A percentile compares a stretch with the other conserved stretches of the same genome.
Conservation (phyloP, 2,329 filamentous ascomycete genomes). For the Teratosphaeria gauchensis region DNA sequence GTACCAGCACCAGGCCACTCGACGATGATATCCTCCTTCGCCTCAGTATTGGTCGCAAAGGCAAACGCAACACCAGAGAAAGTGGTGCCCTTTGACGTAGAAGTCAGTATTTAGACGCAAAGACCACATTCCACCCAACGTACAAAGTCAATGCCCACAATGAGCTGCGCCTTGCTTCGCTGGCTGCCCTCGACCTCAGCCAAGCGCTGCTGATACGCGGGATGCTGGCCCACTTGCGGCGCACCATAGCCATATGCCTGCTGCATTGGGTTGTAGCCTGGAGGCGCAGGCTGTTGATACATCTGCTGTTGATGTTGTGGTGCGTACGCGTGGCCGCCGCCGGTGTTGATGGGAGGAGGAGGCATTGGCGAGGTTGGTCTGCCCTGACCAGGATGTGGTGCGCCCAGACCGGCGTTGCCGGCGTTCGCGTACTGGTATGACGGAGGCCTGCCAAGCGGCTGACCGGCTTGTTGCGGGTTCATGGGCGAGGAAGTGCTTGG, state of each 20-base stretch:
- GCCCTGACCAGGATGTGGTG: conserved; percentile 34
- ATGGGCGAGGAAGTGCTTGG: conserved; percentile 44
- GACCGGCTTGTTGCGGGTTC: conserved; percentile 32
- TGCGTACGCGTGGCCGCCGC: conserved; percentile 41
- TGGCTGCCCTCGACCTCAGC: conserved; percentile 76
- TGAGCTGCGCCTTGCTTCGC: conserved; percentile 89
- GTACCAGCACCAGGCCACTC: conserved; percentile 98
- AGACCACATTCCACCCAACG: conserved; percentile 23
- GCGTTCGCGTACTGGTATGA: conserved; percentile 50
- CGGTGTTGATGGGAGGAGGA: conserved; percentile 37
- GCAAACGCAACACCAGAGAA: conserved; percentile 95
- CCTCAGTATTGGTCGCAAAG: conserved; percentile 90
- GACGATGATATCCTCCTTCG: conserved; percentile 96
- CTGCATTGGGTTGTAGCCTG: conserved; percentile 29
- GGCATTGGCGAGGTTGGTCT: conserved; percentile 37
- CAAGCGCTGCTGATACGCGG: conserved; percentile 9
- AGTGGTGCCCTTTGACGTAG: conserved; percentile 66
- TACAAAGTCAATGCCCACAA: conserved; percentile 98
- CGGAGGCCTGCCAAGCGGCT: conserved; percentile 50
- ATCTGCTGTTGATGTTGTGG: conserved; percentile 35
- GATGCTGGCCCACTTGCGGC: conserved; percentile 8
- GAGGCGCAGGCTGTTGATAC: conserved; percentile 28
- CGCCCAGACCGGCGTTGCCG: conserved; percentile 26
- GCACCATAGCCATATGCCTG: conserved; percentile 13
- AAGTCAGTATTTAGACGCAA: background rate